Conservation (phyloP, 2,329 filamentous ascomycete species). For the Trichoderma citrinoviride region DNA sequence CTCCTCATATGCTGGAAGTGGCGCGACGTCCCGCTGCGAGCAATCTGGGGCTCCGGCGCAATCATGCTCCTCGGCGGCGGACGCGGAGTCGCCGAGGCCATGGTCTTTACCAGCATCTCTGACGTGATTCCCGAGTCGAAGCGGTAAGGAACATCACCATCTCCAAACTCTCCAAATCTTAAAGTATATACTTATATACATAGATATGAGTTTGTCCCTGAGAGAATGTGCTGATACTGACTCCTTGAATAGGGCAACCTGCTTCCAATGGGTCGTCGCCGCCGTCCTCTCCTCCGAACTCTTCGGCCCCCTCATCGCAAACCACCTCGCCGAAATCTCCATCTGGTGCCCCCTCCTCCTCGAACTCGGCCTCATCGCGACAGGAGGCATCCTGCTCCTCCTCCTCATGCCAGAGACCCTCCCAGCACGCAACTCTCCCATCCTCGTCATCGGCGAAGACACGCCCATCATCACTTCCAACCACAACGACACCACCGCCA, state of each 20-base stretch:
- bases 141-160: constrained; percentile 18
- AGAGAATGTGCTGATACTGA: neutral
- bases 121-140: constrained; percentile 24
- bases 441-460: neutral
- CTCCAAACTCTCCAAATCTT: too few species aligned
- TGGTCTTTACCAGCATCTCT: constrained; percentile 31
- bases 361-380: constrained; percentile 25
- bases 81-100: constrained; percentile 29
- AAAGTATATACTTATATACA: too few species aligned
- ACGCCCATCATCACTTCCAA: neutral
- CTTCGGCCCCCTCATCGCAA: constrained; percentile 26
- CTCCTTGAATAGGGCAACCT: constrained; percentile 23
- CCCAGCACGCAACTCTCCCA: neutral
- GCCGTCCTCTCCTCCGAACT: constrained; percentile 27
- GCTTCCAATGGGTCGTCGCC: constrained; percentile 29
- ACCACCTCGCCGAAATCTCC: constrained; percentile 23
- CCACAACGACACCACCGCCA: neutral
- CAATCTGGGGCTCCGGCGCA: constrained; percentile 29
- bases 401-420: constrained; percentile 28
- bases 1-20: constrained; percentile 27
- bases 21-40: constrained; percentile 25
- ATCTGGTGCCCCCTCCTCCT: constrained; percentile 28
- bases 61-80: constrained; percentile 30
- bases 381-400: constrained; percentile 24
- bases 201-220: too few species aligned